Evolutionary conservation across 192 early-diverging fungal species (phyloP).

Genomic region (Linnemannia schmuckeri): DNA sequence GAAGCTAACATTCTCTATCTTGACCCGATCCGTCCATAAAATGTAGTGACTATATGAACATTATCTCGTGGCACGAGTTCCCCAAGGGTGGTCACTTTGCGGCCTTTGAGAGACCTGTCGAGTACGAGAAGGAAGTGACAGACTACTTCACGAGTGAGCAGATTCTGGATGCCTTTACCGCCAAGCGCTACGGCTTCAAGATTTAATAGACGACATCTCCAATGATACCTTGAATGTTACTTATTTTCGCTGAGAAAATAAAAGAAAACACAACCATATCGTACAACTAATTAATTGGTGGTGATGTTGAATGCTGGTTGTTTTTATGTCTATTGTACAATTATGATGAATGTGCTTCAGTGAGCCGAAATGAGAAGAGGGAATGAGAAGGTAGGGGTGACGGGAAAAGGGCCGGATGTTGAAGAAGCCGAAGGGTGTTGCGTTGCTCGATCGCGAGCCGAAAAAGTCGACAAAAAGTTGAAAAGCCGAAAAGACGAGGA

Average conservation of each 20-base stretch:
- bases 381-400: neutral
- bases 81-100: conserved; percentile 75
- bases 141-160: conserved; percentile 48
- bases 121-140: conserved; percentile 66
- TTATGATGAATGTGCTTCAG: neutral
- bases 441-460: too few species aligned
- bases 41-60: conserved; percentile 56
- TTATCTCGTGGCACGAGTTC: conserved; percentile 59
- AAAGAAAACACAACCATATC: neutral
- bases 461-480: too few species aligned
- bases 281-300: neutral
- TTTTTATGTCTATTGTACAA: conserved; percentile 27
- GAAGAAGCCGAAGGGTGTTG: neutral
- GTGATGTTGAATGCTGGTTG: neutral
- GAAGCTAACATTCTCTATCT: neutral
- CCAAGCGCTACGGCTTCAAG: conserved; percentile 41
- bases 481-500: too few species aligned
- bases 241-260: neutral
- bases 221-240: neutral
- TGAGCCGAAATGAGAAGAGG: neutral
- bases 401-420: neutral
- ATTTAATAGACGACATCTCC: neutral
- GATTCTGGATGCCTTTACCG: conserved; percentile 41
- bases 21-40: neutral
- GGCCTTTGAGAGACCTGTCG: conserved; percentile 68